Base-by-base conservation (phyloP, 2,329 filamentous ascomycete genomes). In the Aspergillus nomiae region DNA sequence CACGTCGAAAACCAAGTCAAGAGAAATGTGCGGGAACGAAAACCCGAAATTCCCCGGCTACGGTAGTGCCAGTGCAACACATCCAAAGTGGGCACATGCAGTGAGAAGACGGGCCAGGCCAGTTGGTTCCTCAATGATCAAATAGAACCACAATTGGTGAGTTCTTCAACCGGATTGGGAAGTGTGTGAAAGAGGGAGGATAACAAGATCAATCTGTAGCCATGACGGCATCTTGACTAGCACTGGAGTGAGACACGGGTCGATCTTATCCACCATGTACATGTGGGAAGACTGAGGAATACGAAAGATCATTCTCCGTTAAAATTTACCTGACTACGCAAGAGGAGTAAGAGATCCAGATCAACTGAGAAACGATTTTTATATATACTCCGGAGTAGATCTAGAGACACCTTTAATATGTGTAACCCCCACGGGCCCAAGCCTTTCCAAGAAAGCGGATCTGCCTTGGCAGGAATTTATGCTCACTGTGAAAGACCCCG, bases 41-140 rank as follows among this genome's bases (percentile, higher is more conserved):
- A 51, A 61, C 63, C 72, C 71, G 71, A 66, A 67, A 67, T 57
- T 66, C 64, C 67, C 72, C 72, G 72, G 70, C 36, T 48, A 50
- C 38, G 51, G 41, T 24, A 34, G 21, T 38, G 21, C 45, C 16
- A 51, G 28, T 32, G 48, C 19, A 28, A 34, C 21, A 51, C 48
- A 32, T 51, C 28, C 14, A 32, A 51, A 61, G 43, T 58, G 59
- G 61, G 54, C 57, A 65, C 58, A 46, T 62, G 59, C 61, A 59
- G 45, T 24, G 43, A 36, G 64, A 55, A 45, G 26, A 43, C 28
- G 11, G 11, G 21, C 30, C 9, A 12, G 9, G 30, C 14, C 16
- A 26, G 28, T 32, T 32, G 9, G 48, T 21, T 11, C 14, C 48
- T 32, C 10, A 32, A 24, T 28, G n/a, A 21, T 38, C 30, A 11